phyloP scores from a whole-genome alignment of 2,329 filamentous ascomycete genomes.

The Hypoxylon sp. region DNA sequence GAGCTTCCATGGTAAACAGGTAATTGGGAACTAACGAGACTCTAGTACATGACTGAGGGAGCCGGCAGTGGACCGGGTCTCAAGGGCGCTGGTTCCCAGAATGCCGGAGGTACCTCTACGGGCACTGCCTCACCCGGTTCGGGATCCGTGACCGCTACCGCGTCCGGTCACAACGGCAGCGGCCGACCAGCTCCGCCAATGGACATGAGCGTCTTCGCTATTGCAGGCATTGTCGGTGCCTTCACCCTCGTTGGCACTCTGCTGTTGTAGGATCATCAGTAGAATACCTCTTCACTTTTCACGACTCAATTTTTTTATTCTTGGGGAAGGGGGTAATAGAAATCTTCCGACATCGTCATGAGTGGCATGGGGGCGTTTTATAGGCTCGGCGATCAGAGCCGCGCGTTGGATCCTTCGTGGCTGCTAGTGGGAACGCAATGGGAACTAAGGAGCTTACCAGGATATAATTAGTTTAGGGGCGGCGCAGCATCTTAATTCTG shows the following conservation, averaged over 20 bases:
- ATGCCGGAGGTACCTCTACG: slow-evolving; percentile 63
- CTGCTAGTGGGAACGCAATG: background rate
- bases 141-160: slow-evolving; percentile 57
- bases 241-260: slow-evolving; percentile 59
- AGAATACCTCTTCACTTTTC: background rate
- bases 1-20: background rate
- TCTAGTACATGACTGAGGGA: slow-evolving; percentile 66
- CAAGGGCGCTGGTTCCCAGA: slow-evolving; percentile 68
- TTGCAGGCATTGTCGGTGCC: slow-evolving; percentile 55
- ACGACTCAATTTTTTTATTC: slow-evolving; percentile 10
- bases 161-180: slow-evolving; percentile 56
- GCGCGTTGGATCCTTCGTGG: slow-evolving; percentile 22
- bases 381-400: slow-evolving; percentile 21
- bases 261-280: slow-evolving; percentile 55
- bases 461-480: slow-evolving; percentile 35
- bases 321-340: slow-evolving; percentile 14
- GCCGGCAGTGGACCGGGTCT: slow-evolving; percentile 69
- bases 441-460: slow-evolving; percentile 10
- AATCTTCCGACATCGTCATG: slow-evolving; percentile 5
- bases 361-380: slow-evolving; percentile 29
- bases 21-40: slow-evolving; percentile 27
- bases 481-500: slow-evolving; percentile 6
- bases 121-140: slow-evolving; percentile 59
- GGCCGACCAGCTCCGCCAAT: slow-evolving; percentile 54
- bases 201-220: slow-evolving; percentile 57